A percentile compares a stretch with the other conserved stretches of the same genome.
phyloP scores from a whole-genome alignment of 495 filamentous ascomycete genomes.

The Annulohypoxylon stygium region DNA sequence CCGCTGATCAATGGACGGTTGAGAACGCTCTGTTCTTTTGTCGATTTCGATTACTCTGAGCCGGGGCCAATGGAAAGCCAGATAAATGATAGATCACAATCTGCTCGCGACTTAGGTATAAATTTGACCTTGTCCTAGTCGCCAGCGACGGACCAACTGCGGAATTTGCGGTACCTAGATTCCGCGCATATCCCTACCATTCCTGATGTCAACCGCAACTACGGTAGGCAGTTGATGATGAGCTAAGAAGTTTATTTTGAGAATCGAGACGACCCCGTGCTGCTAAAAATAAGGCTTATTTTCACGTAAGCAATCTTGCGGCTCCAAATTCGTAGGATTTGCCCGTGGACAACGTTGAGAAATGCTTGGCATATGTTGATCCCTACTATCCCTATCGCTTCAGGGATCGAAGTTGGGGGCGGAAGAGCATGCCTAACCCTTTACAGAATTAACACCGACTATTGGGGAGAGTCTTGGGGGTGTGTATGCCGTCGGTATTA shows the following conservation, averaged over 20 bases:
- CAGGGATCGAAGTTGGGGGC: conserved; percentile 7
- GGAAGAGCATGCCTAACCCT: background rate
- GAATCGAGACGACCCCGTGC: background rate
- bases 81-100: conserved; percentile 16
- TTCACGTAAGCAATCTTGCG: conserved; percentile 25
- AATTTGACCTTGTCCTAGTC: background rate
- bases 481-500: background rate
- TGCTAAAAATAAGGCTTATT: conserved; percentile 22
- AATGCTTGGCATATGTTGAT: conserved; percentile 29
- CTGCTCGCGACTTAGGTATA: background rate
- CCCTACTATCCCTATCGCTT: conserved; percentile 21
- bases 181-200: conserved; percentile 11
- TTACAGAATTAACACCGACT: conserved; percentile 11
- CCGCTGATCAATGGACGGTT: background rate
- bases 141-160: background rate
- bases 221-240: conserved; percentile 8
- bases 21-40: conserved; percentile 8
- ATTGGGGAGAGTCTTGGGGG: background rate
- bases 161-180: conserved; percentile 17
- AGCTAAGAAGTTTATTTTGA: conserved; percentile 28
- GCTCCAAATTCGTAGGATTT: conserved; percentile 24
- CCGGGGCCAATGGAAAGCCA: background rate
- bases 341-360: conserved; percentile 4
- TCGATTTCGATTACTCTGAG: background rate
- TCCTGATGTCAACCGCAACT: background rate